Evolutionary conservation across 1,284 basidiomycete genomes (phyloP), one percentile per base, ranked within the genome.

Genomic region (Trametes sp.): DNA sequence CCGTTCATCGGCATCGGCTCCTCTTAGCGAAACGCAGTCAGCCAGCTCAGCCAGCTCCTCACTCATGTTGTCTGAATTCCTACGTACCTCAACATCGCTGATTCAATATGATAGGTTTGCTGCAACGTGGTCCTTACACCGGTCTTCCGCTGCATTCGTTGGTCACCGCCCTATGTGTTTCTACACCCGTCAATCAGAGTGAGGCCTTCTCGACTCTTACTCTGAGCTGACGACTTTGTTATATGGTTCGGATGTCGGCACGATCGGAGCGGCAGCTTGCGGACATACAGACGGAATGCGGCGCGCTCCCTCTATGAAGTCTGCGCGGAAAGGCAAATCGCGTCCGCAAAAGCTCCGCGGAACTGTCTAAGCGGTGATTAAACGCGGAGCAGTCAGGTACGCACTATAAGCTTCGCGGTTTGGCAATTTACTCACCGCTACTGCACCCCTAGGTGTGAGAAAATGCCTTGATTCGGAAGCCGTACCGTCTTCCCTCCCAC

Each of bases 301-400:
- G 14, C 4, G 35, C 35, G 35, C 14, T 19, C 3, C 7, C 10
- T 14, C 16, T 8, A 41, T 4, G 38, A n/a, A 16, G 38, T 19
- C 24, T 28, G 11, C 45, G n/a, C 24, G 24, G 24, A 46, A 46
- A 24, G n/a, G 26, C 45, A 16, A 24, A 46, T 46, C 45, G 45
- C 45, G 13, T 46, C 45, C 45, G 45, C 45, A 21, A 26, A 46
- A 46, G 13, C 45, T 28, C 45, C 45, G 24, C 24, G 24, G 45
- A 41, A 41, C 38, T 45, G 42, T 23, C 24, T 23, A 23, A 23
- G 42, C 45, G 45, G 45, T 46, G 45, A 46, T 46, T 46, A 46
- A 26, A 26, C 26, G 45, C 24, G 13, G 19, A 28, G n/a, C 16
- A 19, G 7, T 41, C 24, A 45, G 42, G 42, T 45, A 46, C 45